These are phyloP conservation scores for Phaffia tasmanica DNA, from an alignment of 768 basidiomycete species.

Conservation along the genomic window DNA sequence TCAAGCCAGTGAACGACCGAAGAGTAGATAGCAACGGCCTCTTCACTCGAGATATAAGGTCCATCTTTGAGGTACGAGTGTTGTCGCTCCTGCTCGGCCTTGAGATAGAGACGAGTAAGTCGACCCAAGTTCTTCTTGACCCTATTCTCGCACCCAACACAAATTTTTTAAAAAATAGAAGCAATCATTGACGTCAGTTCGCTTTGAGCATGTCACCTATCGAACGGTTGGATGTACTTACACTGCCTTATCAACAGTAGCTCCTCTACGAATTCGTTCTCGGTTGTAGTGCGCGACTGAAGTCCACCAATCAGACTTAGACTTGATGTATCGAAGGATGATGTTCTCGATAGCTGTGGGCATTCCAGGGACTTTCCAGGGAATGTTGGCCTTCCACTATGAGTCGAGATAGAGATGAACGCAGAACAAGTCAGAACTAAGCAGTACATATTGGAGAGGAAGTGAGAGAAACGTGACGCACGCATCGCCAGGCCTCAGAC, in stretches of 20 bases:
- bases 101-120: slow-evolving; percentile 91
- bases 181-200: too few species aligned
- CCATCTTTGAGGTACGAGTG: slow-evolving; percentile 99
- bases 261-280: slow-evolving; percentile 90
- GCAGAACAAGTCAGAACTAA: background rate
- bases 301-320: slow-evolving; percentile 99
- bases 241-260: slow-evolving; percentile 60
- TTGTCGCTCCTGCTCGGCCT: slow-evolving; percentile 97
- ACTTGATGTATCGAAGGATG: slow-evolving; percentile 96
- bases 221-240: background rate
- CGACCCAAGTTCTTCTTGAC: slow-evolving; percentile 98
- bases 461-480: background rate
- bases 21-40: slow-evolving; percentile 96
- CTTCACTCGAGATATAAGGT: slow-evolving; percentile 96
- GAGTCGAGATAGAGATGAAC: background rate
- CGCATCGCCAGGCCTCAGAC: slow-evolving; percentile 94
- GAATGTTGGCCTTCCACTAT: slow-evolving; percentile 52
- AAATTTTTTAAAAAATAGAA: too few species aligned
- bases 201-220: slow-evolving; percentile 50
- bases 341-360: slow-evolving; percentile 99
- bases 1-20: slow-evolving; percentile 99
- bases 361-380: slow-evolving; percentile 98
- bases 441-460: background rate
- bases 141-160: background rate
- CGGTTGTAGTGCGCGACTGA: slow-evolving; percentile 98